A percentile compares a stretch with the other conserved stretches of the same genome.
These are phyloP conservation scores for Phoenix dactylifera DNA, from an alignment of 176 grass and related monocot species.

Conservation along the genomic window DNA sequence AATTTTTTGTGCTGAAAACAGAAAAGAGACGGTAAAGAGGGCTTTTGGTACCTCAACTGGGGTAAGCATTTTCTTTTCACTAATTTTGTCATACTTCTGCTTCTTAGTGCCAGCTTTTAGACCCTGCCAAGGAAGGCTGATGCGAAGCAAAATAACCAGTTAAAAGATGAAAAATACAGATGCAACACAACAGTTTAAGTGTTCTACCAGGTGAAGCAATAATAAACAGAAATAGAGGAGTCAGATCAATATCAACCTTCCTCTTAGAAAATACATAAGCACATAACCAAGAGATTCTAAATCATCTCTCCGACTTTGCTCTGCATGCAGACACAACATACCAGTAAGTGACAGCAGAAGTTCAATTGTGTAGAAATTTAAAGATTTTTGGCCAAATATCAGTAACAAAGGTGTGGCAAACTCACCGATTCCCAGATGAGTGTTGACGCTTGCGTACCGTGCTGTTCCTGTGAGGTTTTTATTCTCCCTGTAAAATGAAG, in stretches of 20 bases:
- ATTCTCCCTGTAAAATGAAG: conserved; percentile 46
- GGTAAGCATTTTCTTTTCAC: conserved; percentile 85
- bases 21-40: too few species aligned
- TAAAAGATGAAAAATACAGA: background rate
- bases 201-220: background rate
- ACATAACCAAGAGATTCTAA: conserved; percentile 79
- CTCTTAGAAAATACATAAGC: conserved; percentile 82
- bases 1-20: too few species aligned
- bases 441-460: conserved; percentile 81
- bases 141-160: conserved; percentile 9
- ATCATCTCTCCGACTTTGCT: conserved; percentile 85
- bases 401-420: conserved; percentile 1
- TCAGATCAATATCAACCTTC: conserved; percentile 37
- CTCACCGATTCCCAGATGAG: conserved; percentile 81
- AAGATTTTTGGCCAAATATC: too few species aligned
- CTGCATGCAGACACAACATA: conserved; percentile 29
- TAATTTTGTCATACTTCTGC: conserved; percentile 84
- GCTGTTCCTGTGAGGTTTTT: conserved; percentile 84
- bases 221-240: background rate
- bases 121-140: conserved; percentile 75
- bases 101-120: conserved; percentile 82
- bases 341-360: background rate
- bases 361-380: background rate
- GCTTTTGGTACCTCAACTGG: conserved; percentile 46
- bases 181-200: background rate